Evolutionary conservation across 2,329 filamentous ascomycete species (phyloP).

Genomic region (Aspergillus ustus): DNA sequence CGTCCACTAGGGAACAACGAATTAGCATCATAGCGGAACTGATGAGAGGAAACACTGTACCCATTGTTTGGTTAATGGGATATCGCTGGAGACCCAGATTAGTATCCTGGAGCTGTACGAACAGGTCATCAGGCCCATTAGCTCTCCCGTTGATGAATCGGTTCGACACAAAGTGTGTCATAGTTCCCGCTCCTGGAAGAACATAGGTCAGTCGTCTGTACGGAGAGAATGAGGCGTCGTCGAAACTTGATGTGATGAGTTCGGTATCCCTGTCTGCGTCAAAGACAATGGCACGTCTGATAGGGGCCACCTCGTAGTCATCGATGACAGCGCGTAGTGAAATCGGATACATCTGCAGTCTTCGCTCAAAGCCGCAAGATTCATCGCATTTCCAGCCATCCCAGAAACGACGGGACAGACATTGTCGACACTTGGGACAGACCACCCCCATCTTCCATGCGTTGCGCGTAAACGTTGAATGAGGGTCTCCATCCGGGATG

Average conservation of each 20-base stretch:
- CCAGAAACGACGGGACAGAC: slow-evolving; percentile 66
- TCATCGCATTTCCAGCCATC: slow-evolving; percentile 62
- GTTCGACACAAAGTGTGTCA: slow-evolving; percentile 64
- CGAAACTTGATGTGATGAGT: slow-evolving; percentile 31
- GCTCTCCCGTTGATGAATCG: slow-evolving; percentile 54
- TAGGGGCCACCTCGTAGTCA: slow-evolving; percentile 35
- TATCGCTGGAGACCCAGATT: slow-evolving; percentile 55
- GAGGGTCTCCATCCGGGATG: slow-evolving; percentile 39
- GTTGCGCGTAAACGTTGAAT: slow-evolving; percentile 53
- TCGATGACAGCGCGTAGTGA: slow-evolving; percentile 40
- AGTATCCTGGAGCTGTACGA: slow-evolving; percentile 52
- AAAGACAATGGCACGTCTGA: slow-evolving; percentile 32
- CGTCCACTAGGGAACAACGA: slow-evolving; percentile 34
- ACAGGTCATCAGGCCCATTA: slow-evolving; percentile 66
- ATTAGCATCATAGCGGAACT: not conserved
- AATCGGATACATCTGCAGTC: slow-evolving; percentile 27
- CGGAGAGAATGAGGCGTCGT: slow-evolving; percentile 34
- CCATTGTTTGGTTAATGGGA: slow-evolving; percentile 36
- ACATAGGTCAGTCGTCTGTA: slow-evolving; percentile 42
- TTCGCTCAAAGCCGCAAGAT: slow-evolving; percentile 55
- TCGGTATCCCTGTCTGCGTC: slow-evolving; percentile 23
- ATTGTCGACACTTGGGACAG: slow-evolving; percentile 67
- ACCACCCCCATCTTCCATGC: slow-evolving; percentile 67
- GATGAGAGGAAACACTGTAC: slow-evolving; percentile 29
- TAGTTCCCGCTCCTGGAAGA: slow-evolving; percentile 45